Base-by-base conservation (phyloP, 345 rosid species). In the Moricandia arvensis region DNA sequence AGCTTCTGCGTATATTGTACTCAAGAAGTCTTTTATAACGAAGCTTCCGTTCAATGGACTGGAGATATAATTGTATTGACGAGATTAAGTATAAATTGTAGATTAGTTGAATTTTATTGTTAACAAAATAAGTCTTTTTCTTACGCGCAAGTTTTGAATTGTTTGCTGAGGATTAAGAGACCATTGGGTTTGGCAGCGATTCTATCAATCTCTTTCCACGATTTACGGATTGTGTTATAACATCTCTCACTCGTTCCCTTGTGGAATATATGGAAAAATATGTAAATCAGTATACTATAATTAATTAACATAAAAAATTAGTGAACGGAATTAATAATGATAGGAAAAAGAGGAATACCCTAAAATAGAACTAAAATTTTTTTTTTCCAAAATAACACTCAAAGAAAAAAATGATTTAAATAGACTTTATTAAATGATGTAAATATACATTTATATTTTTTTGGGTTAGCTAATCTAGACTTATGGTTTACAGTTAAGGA, bases 191-290 rank as follows among this genome's bases (percentile, higher is more conserved):
- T 30, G 5, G 89, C 79, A 58, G 96, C 92, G 59, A 88, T 59
- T 65, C 71, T 72, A 13, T 87, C 84, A 26, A 93, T 86, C 59
- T 76, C 85, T 0, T 33, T 47, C 96, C 93, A 93, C 1, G 93
- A 90, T 15, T 75, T 65, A 31, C 74, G 67, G 76, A 93, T 83
- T 0, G 79, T 81, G 24, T 83, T 71, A 43, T 82, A 83, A 80
- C 98, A 90, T 27, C 83, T 86, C 81, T 79, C 77, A 68, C 93
- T 90, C 0, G 85, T 77, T 79, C 84, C 86, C 97, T 92, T 79
- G 7, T 35, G 8, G n/a, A 59, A 18, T 8, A 78, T 27, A 33
- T 55, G 27, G 4, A 21, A 57, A 6, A 57, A 26, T 1, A 31
- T 11, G n/a, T n/a, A n/a, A 11, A 57, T 29, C 30, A 57, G 29